Evolutionary conservation across 805 yeast species (phyloP).

Genomic region (Kazachstania psychrophila): DNA sequence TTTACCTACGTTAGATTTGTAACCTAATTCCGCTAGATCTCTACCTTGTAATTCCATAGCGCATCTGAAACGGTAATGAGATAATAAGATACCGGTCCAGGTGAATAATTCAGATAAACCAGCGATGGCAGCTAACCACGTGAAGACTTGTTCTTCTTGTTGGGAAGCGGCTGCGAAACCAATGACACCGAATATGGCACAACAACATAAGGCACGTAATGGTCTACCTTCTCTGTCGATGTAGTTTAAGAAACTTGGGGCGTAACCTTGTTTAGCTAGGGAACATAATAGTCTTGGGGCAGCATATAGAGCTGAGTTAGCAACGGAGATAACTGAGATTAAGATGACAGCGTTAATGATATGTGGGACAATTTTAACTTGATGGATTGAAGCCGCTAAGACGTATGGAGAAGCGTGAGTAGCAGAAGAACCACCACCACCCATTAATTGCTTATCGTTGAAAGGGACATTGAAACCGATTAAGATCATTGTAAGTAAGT

Average conservation of each 20-base stretch:
- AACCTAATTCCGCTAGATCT: constrained; percentile 40
- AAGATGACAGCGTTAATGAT: constrained; percentile 68
- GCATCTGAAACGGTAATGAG: constrained; percentile 46
- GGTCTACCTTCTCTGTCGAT: constrained; percentile 56
- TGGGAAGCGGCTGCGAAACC: constrained; percentile 52
- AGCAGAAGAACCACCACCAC: constrained; percentile 43
- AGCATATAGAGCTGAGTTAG: constrained; percentile 66
- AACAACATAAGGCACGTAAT: constrained; percentile 40
- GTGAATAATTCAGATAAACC: constrained; percentile 54
- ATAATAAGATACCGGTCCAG: constrained; percentile 47
- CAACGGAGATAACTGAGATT: constrained; percentile 65
- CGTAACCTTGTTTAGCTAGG: constrained; percentile 64
- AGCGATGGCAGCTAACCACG: constrained; percentile 52
- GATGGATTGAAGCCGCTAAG: constrained; percentile 54
- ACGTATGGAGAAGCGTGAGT: constrained; percentile 66
- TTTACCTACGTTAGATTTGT: constrained; percentile 39
- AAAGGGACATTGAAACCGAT: constrained; percentile 55
- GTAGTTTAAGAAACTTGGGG: constrained; percentile 45
- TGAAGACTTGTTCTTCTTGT: constrained; percentile 44
- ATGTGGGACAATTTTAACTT: constrained; percentile 57
- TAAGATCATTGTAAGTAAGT: constrained; percentile 43
- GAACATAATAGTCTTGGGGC: constrained; percentile 64
- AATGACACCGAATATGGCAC: constrained; percentile 47
- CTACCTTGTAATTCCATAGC: constrained; percentile 47
- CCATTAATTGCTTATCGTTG: constrained; percentile 40